Evolutionary conservation across 805 yeast genomes (phyloP).

Genomic region (Sugiyamaella floridensis): DNA sequence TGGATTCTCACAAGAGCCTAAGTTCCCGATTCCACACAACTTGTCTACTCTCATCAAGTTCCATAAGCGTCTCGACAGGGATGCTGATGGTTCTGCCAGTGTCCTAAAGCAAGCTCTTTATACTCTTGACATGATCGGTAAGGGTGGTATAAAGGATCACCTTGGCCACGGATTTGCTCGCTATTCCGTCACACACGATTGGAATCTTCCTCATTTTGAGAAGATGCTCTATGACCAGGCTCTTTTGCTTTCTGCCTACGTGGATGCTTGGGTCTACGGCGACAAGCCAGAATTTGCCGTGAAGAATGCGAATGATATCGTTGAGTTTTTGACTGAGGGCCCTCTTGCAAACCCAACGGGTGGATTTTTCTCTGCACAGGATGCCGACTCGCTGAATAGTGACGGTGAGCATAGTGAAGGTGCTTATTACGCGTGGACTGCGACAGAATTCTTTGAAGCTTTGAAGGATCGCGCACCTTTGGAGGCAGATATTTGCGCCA

Average conservation of each 20-base stretch:
- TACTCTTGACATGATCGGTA: constrained; percentile 27
- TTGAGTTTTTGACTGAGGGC: constrained; percentile 21
- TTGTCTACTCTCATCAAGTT: constrained; percentile 22
- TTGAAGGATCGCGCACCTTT: constrained; percentile 17
- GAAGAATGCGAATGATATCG: constrained; percentile 21
- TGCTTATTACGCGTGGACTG: constrained; percentile 33
- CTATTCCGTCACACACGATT: constrained; percentile 34
- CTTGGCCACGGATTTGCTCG: constrained; percentile 33
- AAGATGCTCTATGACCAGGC: constrained; percentile 36
- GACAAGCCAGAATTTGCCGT: constrained; percentile 17
- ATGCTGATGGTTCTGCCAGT: constrained; percentile 11
- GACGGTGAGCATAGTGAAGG: constrained; percentile 27
- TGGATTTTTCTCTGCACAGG: constrained; percentile 31
- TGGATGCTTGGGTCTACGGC: constrained; percentile 24
- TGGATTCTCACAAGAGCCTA: constrained; percentile 33
- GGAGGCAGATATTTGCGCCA: constrained; percentile 31
- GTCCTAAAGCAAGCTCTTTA: constrained; percentile 16
- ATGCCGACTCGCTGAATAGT: constrained; percentile 27
- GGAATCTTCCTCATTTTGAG: constrained; percentile 37
- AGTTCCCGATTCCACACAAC: constrained; percentile 31
- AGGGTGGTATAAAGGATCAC: constrained; percentile 35
- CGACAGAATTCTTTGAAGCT: constrained; percentile 28
- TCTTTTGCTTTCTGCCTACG: constrained; percentile 28
- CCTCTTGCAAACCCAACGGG: constrained; percentile 20
- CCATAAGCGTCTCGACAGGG: constrained; percentile 11